A percentile compares a stretch with the other conserved stretches of the same genome.
phyloP scores from a whole-genome alignment of 345 rosid genomes.

The Arabidopsis suecica region DNA sequence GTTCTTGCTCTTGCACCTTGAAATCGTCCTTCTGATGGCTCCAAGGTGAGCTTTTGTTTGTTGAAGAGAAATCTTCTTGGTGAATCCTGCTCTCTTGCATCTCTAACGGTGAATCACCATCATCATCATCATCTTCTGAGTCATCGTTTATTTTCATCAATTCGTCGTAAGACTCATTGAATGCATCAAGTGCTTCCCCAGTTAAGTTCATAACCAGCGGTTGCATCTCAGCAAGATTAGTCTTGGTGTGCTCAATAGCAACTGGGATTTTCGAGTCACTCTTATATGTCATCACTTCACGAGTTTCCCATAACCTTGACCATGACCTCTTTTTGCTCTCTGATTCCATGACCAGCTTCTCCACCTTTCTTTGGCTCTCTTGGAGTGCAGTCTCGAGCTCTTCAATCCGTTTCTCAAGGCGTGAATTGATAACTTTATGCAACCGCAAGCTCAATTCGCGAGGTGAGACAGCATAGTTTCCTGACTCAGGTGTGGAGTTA shows the following conservation, averaged over 20 bases:
- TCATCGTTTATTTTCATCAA: slow-evolving; percentile 63
- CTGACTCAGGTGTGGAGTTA: slow-evolving; percentile 55
- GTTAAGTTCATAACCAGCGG: slow-evolving; percentile 74
- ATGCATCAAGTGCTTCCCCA: slow-evolving; percentile 82
- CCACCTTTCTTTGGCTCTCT: slow-evolving; percentile 72
- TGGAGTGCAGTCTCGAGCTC: slow-evolving; percentile 81
- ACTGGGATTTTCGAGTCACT: slow-evolving; percentile 39
- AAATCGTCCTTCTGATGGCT: slow-evolving; percentile 25
- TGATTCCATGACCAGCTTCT: slow-evolving; percentile 54
- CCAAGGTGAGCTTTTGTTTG: slow-evolving; percentile 45
- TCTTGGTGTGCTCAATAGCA: slow-evolving; percentile 40
- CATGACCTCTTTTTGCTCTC: slow-evolving; percentile 46
- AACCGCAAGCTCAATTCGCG: slow-evolving; percentile 71
- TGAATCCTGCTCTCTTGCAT: slow-evolving; percentile 43
- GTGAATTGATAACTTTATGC: slow-evolving; percentile 73
- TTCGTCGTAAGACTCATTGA: slow-evolving; percentile 74
- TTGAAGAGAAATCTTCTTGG: slow-evolving; percentile 33
- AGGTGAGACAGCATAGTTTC: slow-evolving; percentile 79
- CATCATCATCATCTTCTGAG: slow-evolving; percentile 55
- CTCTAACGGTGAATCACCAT: slow-evolving; percentile 41
- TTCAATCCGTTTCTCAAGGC: slow-evolving; percentile 67
- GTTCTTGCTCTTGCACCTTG: slow-evolving; percentile 42
- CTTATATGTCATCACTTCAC: slow-evolving; percentile 42
- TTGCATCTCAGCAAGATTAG: slow-evolving; percentile 44
- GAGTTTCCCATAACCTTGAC: slow-evolving; percentile 46